Base-by-base conservation (phyloP, 202 grass and related monocot species). In the Brachypodium distachyon region DNA sequence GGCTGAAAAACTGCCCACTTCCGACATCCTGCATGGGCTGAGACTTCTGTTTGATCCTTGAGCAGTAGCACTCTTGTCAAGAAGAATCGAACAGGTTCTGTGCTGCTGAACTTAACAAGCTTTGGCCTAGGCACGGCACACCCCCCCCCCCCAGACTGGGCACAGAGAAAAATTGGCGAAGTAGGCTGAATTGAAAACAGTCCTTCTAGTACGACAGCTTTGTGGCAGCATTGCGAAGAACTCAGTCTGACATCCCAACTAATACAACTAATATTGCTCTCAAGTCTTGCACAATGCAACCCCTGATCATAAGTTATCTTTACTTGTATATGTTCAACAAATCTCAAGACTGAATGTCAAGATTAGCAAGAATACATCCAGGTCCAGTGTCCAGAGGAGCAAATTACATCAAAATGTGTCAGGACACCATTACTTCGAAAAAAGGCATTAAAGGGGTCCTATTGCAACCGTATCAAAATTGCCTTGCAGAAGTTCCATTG, bases 381-480 rank as follows among this genome's bases (percentile, higher is more conserved):
- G 37, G 32, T 38, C 22, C 37, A 3, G 11, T 57, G 39, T 72
- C 27, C 49, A 63, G 10, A 22, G 38, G 32, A 46, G 61, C 37
- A 59, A 49, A 29, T 60, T 44, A 21, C n/a, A 33, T 70, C 7
- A 38, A 54, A 65, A 66, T 67, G 41, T 52, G 60, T 26, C 19
- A 61, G 13, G 39, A 29, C 26, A 60, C 8, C 6, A 58, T 43
- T 27, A 63, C 27, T 55, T 28, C 27, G 21, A 67, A 5, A 41
- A 25, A 77, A 62, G 43, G 54, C 8, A 5, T 77, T 61, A 14
- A 53, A 66, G 48, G 12, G 56, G 66, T 7, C 44, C 27, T 73
- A 32, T 67, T 36, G 49, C 72, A 40, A 49, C 23, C 28, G 78
- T 71, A 47, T 56, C 77, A 81, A 86, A 81, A 69, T 44, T 70